These are phyloP conservation scores for Neurospora tetraspora DNA, from an alignment of 495 filamentous ascomycete genomes.

Conservation along the genomic window DNA sequence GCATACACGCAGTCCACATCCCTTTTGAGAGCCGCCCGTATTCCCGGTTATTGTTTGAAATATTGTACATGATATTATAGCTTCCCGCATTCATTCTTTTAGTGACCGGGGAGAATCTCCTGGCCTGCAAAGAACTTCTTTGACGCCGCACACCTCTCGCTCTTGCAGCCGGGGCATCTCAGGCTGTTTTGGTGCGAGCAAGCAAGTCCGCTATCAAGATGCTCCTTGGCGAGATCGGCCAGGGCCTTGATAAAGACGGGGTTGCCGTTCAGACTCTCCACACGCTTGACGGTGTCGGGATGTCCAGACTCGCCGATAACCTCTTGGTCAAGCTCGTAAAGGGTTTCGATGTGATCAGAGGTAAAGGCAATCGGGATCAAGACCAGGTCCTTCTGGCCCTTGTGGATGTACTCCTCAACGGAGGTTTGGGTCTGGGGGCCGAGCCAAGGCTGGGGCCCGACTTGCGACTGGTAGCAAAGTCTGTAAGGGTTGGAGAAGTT, in stretches of 20 bases:
- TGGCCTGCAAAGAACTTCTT: conserved; percentile 83
- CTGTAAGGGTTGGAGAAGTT: conserved; percentile 82
- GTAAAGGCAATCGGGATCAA: conserved; percentile 97
- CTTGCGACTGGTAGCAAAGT: conserved; percentile 96
- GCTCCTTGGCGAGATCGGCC: conserved; percentile 72
- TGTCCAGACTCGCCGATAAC: conserved; percentile 86
- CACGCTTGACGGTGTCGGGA: conserved; percentile 70
- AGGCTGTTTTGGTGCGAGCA: conserved; percentile 77
- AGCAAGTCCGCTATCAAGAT: conserved; percentile 58
- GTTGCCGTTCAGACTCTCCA: conserved; percentile 87
- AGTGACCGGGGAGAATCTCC: conserved; percentile 9
- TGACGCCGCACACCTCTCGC: conserved; percentile 76
- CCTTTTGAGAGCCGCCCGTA: not conserved
- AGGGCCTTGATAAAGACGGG: conserved; percentile 86
- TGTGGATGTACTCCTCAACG: conserved; percentile 78
- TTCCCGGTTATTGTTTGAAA: not conserved
- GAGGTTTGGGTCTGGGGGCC: conserved; percentile 87
- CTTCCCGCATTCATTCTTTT: not conserved
- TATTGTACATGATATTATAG: not conserved
- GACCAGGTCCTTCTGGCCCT: conserved; percentile 82
- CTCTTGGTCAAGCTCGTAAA: conserved; percentile 91
- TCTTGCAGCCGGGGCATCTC: conserved; percentile 89
- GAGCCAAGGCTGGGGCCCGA: conserved; percentile 90
- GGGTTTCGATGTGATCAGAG: conserved; percentile 95
- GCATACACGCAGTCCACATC: not conserved